Conservation (phyloP, 495 filamentous ascomycete species). For the Copromyces sp. region DNA sequence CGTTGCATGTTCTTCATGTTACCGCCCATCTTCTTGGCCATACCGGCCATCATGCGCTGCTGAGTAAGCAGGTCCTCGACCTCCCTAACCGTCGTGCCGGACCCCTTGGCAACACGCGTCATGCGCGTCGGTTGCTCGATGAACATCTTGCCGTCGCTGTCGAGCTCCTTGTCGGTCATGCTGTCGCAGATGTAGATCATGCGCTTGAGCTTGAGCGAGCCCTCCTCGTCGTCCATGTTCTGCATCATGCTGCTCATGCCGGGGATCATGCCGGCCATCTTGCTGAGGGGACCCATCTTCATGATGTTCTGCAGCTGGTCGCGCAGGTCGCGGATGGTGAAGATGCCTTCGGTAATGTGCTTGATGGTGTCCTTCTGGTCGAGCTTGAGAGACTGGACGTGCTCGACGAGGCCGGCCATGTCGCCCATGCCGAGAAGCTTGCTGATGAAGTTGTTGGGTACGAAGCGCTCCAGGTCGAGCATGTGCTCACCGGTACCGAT, state of each 20-base stretch:
- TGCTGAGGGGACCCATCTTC: constrained; percentile 97
- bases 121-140: constrained; percentile 87
- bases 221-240: constrained; percentile 94
- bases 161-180: constrained; percentile 92
- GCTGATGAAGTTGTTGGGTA: constrained; percentile 78
- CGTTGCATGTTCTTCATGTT: constrained; percentile 95
- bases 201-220: constrained; percentile 79
- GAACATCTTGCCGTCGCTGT: constrained; percentile 90
- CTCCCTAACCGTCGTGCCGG: constrained; percentile 83
- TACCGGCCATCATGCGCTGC: constrained; percentile 96
- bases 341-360: constrained; percentile 92
- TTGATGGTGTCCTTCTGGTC: constrained; percentile 99
- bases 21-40: constrained; percentile 98
- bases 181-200: constrained; percentile 99
- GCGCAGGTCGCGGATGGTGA: constrained; percentile 87
- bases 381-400: constrained; percentile 92
- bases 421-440: constrained; percentile 97
- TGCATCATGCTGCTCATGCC: constrained; percentile 86
- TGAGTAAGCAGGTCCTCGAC: constrained; percentile 97
- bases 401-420: constrained; percentile 89
- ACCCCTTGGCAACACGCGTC: constrained; percentile 83
- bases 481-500: constrained; percentile 96
- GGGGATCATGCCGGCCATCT: constrained; percentile 98
- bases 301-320: constrained; percentile 96
- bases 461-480: constrained; percentile 88